Base-by-base conservation (phyloP, 1,139 yeast species). In the Suhomyces guaymorum region DNA sequence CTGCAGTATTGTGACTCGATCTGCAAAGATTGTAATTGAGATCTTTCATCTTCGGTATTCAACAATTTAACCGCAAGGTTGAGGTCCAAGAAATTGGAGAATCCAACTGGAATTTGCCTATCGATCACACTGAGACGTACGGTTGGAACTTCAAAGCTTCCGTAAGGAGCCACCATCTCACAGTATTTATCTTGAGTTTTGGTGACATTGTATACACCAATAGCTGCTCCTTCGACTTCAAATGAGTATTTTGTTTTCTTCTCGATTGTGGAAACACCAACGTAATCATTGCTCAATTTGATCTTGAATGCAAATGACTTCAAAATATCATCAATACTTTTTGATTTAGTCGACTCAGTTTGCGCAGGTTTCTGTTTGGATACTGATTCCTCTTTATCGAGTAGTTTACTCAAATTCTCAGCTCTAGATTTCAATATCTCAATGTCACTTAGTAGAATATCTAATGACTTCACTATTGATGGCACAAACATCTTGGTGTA, bases 1-100 rank as follows among this genome's bases (percentile, higher is more conserved):
- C 89, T 63, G 37, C 78, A 76, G 48, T 72, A 72, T 12, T 76
- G 73, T 1, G 86, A 78, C 41, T 73, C 79, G 2, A 82, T 53
- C 43, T 81, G 84, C 7, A 82, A 57, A 0, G 78, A 63, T 41
- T 73, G 76, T 11, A 45, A 33, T 0, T 53, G 46, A 2, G 34
- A 13, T 1, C 43, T 38, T 3, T 54, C 53, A 2, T 51, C 56
- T 3, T 20, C 37, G 37, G 28, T 50, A 37, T 70, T 66, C 14
- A 61, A 51, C 1, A 77, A 52, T 38, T 66, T 68, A 4, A 71
- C 37, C 0, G 58, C 52, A 18, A 70, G 35, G 38, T 69, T 66
- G 12, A 73, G 45, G 43, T 75, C 79, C 28, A 74, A 38, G 3
- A 75, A 39, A 18, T 70, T 74, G 0, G 84, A 73, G n/a, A 70